A percentile compares a stretch with the other conserved stretches of the same genome.
These are phyloP conservation scores for Parastagonospora nodorum DNA, from an alignment of 2,329 filamentous ascomycete species.

Conservation along the genomic window DNA sequence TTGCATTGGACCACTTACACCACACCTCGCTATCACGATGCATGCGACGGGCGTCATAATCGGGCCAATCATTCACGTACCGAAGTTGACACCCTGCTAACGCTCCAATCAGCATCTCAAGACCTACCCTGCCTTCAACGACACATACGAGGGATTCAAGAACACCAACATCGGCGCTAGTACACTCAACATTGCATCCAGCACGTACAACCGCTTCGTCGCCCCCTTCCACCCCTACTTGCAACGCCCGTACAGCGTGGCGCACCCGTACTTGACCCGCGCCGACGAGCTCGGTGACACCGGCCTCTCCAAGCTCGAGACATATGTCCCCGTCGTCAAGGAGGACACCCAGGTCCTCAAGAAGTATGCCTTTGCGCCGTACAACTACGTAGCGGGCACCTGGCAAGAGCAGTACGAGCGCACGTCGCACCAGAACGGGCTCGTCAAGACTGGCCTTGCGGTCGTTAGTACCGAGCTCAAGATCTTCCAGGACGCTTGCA, in stretches of 20 bases:
- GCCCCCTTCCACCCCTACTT: constrained; percentile 80
- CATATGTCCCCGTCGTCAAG: constrained; percentile 52
- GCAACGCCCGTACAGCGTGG: constrained; percentile 76
- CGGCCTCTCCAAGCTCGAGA: constrained; percentile 44
- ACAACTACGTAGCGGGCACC: constrained; percentile 43
- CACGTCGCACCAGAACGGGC: constrained; percentile 41
- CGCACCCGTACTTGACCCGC: constrained; percentile 82
- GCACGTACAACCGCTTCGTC: constrained; percentile 76
- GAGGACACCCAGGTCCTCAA: constrained; percentile 53
- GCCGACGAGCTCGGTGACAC: constrained; percentile 64
- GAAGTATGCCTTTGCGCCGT: constrained; percentile 40
- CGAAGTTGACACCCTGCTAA: constrained; percentile 9
- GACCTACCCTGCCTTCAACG: constrained; percentile 81
- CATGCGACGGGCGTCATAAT: constrained; percentile 12
- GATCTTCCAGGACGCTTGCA: constrained; percentile 41
- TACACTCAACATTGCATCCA: constrained; percentile 75
- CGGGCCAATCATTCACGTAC: constrained; percentile 2
- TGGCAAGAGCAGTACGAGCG: constrained; percentile 49
- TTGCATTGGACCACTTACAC: constrained; percentile 12
- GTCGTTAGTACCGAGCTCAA: constrained; percentile 47
- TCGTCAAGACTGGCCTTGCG: constrained; percentile 45
- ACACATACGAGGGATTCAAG: constrained; percentile 78
- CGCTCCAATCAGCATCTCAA: constrained; percentile 69
- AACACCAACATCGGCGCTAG: constrained; percentile 81
- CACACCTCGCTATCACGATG: constrained; percentile 9